Percentiles rank a stretch among this genome's conserved stretches.
Conservation (phyloP, 2,329 filamentous ascomycete species). For the Colletotrichum sp. region DNA sequence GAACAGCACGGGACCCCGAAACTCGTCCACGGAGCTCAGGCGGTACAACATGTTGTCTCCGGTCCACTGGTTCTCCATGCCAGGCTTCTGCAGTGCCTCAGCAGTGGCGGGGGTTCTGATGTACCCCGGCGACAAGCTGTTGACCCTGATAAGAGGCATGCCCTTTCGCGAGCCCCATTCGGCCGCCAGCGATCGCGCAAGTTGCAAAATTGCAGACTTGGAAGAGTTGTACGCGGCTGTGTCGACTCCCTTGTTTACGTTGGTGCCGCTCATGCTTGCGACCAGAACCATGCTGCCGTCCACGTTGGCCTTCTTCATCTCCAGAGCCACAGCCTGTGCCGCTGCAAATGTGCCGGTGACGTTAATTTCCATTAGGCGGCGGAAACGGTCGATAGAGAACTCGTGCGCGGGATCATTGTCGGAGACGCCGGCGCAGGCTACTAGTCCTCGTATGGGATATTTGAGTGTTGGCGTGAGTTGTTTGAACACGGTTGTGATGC, state of each 20-base stretch:
- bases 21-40: slow-evolving; percentile 37
- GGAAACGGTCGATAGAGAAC: slow-evolving; percentile 28
- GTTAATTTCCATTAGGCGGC: slow-evolving; percentile 42
- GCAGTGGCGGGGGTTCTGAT: slow-evolving; percentile 48
- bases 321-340: slow-evolving; percentile 49
- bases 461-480: slow-evolving; percentile 21
- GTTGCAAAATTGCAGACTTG: slow-evolving; percentile 59
- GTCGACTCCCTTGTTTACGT: slow-evolving; percentile 34
- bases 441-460: slow-evolving; percentile 33
- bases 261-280: slow-evolving; percentile 52
- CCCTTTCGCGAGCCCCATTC: slow-evolving; percentile 51
- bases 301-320: slow-evolving; percentile 43
- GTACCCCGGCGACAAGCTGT: slow-evolving; percentile 57
- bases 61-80: slow-evolving; percentile 32
- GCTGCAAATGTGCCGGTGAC: slow-evolving; percentile 53
- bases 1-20: slow-evolving; percentile 38
- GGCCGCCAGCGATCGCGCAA: slow-evolving; percentile 54
- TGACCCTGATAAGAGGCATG: slow-evolving; percentile 54
- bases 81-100: slow-evolving; percentile 31
- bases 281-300: slow-evolving; percentile 53
- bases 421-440: slow-evolving; percentile 36
- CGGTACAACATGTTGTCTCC: slow-evolving; percentile 37
- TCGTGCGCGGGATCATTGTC: slow-evolving; percentile 29
- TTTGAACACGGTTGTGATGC: slow-evolving; percentile 21
- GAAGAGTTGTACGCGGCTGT: slow-evolving; percentile 56